phyloP scores from a whole-genome alignment of 2,329 filamentous ascomycete genomes.

The Hypocrella siamensis region DNA sequence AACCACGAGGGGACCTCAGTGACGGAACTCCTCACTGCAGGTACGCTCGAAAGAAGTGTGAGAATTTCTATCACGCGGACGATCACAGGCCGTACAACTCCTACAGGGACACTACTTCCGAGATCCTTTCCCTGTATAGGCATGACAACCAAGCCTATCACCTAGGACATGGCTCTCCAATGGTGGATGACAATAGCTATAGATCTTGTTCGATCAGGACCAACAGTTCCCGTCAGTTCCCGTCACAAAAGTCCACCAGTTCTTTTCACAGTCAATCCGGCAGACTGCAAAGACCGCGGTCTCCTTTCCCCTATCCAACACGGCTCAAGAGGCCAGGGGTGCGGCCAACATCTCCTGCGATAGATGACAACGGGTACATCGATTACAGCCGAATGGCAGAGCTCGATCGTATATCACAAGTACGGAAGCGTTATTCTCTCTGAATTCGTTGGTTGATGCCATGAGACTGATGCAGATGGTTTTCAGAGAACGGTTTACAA shows the following conservation, averaged over 20 bases:
- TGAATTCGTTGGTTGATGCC: no score
- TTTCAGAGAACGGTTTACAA: slow-evolving; percentile 29
- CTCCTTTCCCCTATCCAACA: slow-evolving; percentile 43
- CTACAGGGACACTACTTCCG: slow-evolving; percentile 35
- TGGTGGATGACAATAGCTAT: slow-evolving; percentile 27
- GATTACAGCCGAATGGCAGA: slow-evolving; percentile 36
- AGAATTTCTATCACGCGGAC: slow-evolving; percentile 19
- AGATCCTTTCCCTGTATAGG: slow-evolving; percentile 39
- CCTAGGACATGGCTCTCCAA: slow-evolving; percentile 24
- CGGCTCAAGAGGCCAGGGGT: slow-evolving; percentile 38
- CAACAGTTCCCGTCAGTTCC: slow-evolving; percentile 28
- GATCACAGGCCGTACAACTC: slow-evolving; percentile 29
- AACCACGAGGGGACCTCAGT: slow-evolving; percentile 13
- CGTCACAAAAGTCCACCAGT: slow-evolving; percentile 29
- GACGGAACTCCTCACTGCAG: slow-evolving; percentile 13
- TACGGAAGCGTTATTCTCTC: no score
- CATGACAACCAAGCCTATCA: slow-evolving; percentile 31
- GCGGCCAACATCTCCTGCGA: slow-evolving; percentile 30
- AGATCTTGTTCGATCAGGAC: slow-evolving; percentile 41
- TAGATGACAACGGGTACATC: slow-evolving; percentile 29
- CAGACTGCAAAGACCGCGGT: slow-evolving; percentile 35
- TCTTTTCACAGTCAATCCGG: slow-evolving; percentile 30
- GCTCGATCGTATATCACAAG: slow-evolving; percentile 30
- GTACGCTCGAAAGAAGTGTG: slow-evolving; percentile 13
- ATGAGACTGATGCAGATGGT: neutral